Base-by-base conservation (phyloP, 441 rosid genomes). In the Adansonia madagascariensis region DNA sequence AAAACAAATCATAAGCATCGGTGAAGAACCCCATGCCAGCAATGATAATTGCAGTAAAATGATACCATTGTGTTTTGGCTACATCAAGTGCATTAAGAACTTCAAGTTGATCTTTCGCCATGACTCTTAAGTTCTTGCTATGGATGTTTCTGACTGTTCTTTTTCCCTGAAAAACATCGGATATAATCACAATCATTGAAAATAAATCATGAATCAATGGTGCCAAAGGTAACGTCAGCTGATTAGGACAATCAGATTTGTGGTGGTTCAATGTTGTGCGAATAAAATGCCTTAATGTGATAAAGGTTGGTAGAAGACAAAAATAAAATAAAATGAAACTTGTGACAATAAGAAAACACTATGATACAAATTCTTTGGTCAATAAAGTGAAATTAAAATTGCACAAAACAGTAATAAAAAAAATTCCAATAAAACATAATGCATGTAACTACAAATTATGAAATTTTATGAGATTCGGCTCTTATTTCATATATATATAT, bases 21-120 rank as follows among this genome's bases (percentile, higher is more conserved):
- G 92, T 89, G 84, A 87, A 87, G 79, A 89, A 89, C 50, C 92
- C 92, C 89, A 87, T 87, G 39, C 92, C 88, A 8, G 92, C 87
- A 78, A 86, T 79, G 20, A 89, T 71, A 22, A 86, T 81, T 14
- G 89, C 80, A 4, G 80, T 89, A 79, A 78, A 43, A 76, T 87
- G 92, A 75, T 86, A 89, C 79, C 80, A 78, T 77, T 86, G 89
- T 18, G 84, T 77, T 80, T 84, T 84, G 0, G 90, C 87, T 1
- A 15, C 84, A 44, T 89, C 89, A 18, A 89, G 91, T n/a, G 87
- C 77, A 59, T 66, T 82, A 8, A 88, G 84, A 55, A 88, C 78
- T 20, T 86, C 73, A 52, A 80, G 11, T 65, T 86, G 76, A 3
- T 81, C 76, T 18, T 65, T 68, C 8, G 81, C 79, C 91, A 88